A percentile compares a stretch with the other conserved stretches of the same genome.
Conservation (phyloP, 768 basidiomycete species). For the Lentinula aciculospora region DNA sequence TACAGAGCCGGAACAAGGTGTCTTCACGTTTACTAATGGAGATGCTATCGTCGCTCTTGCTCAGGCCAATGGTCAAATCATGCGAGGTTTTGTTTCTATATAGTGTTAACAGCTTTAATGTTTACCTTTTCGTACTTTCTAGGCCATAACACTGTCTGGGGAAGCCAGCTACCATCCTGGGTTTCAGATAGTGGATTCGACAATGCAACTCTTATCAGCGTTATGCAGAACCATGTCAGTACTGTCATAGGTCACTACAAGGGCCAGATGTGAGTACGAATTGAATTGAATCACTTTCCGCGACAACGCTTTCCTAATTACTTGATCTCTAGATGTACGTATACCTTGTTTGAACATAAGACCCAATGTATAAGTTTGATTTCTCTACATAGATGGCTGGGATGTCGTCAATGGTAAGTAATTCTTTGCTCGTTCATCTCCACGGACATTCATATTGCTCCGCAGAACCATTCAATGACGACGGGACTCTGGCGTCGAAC, state of each 20-base stretch:
- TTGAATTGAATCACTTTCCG: too few relatives aligned
- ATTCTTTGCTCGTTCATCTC: background rate
- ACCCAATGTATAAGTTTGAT: background rate
- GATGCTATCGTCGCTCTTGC: conserved; percentile 41
- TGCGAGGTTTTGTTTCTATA: conserved; percentile 28
- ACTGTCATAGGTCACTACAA: conserved; percentile 48
- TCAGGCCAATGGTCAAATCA: conserved; percentile 36
- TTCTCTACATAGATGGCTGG: conserved; percentile 19
- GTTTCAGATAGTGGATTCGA: conserved; percentile 38
- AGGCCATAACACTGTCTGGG: conserved; percentile 46
- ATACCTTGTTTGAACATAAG: background rate
- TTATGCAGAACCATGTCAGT: conserved; percentile 42
- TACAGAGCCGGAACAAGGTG: conserved; percentile 42
- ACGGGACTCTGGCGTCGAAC: conserved; percentile 38
- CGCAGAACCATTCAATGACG: conserved; percentile 40
- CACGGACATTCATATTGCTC: background rate
- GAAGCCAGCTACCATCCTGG: conserved; percentile 49
- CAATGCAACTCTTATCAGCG: conserved; percentile 33
- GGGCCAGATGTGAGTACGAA: conserved; percentile 37
- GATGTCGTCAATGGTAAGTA: conserved; percentile 32
- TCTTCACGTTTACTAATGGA: conserved; percentile 39
- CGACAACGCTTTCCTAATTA: too few relatives aligned
- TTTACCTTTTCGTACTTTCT: background rate
- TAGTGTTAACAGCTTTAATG: background rate
- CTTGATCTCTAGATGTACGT: conserved; percentile 11